Evolutionary conservation across 1,284 basidiomycete genomes (phyloP).

Genomic region (Tilletia indica): DNA sequence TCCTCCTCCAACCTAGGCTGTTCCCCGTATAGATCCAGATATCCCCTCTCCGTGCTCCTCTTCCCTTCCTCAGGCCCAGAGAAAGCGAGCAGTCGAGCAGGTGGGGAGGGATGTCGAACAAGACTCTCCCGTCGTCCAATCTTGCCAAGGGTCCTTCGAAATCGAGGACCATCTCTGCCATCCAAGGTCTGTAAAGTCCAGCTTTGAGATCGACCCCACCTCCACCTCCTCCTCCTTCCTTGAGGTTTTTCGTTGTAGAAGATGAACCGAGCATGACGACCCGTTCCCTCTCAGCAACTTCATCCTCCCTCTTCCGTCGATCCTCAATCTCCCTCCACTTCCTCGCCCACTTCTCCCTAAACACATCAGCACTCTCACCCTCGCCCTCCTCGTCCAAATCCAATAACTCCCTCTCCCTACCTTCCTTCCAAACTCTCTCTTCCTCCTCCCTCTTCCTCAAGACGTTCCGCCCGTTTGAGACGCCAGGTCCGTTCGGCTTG

Average conservation of each 20-base stretch:
- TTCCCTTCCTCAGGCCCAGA: background rate
- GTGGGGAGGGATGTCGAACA: constrained; percentile 38
- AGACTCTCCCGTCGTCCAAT: constrained; percentile 36
- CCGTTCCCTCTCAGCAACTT: constrained; percentile 1
- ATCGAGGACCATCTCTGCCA: constrained; percentile 43
- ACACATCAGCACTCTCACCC: constrained; percentile 21
- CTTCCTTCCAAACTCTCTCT: constrained; percentile 36
- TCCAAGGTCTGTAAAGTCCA: constrained; percentile 23
- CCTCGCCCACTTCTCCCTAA: constrained; percentile 26
- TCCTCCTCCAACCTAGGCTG: constrained; percentile 1
- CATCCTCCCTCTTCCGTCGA: constrained; percentile 19
- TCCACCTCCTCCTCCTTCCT: background rate
- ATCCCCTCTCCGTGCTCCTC: background rate
- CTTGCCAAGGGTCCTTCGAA: constrained; percentile 47
- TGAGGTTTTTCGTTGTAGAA: background rate
- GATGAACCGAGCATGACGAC: background rate
- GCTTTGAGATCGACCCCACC: background rate
- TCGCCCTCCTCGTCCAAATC: constrained; percentile 28
- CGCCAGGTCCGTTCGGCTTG: constrained; percentile 36
- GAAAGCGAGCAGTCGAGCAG: constrained; percentile 34
- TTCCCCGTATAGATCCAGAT: background rate
- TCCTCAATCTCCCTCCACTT: constrained; percentile 31
- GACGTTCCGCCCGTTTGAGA: constrained; percentile 37
- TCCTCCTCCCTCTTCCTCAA: constrained; percentile 41
- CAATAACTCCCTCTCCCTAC: constrained; percentile 46